phyloP scores from a whole-genome alignment of 2,329 filamentous ascomycete species.

The Pseudocercospora fijiensis region DNA sequence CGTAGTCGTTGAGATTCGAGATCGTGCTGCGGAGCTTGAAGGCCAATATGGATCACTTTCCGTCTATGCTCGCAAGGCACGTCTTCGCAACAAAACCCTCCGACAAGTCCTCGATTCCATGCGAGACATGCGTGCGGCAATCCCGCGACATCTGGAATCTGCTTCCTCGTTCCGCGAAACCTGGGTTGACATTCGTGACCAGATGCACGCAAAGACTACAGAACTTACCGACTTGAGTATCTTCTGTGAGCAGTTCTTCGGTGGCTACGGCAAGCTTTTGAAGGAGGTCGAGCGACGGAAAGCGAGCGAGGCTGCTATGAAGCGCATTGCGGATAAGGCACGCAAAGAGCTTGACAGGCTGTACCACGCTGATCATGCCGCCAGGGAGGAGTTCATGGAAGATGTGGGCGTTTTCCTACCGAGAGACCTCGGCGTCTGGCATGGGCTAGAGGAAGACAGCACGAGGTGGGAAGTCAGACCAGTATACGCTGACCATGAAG shows the following conservation, averaged over 20 bases:
- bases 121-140: conserved; percentile 64
- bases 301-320: conserved; percentile 70
- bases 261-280: conserved; percentile 79
- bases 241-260: conserved; percentile 86
- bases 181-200: conserved; percentile 73
- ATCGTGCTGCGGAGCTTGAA: conserved; percentile 76
- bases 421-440: conserved; percentile 32
- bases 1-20: conserved; percentile 66
- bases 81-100: conserved; percentile 57
- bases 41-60: conserved; percentile 63
- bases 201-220: conserved; percentile 65
- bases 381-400: conserved; percentile 74
- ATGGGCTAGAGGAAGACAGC: conserved; percentile 28
- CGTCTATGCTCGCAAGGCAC: conserved; percentile 60
- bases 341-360: conserved; percentile 73
- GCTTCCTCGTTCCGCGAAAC: conserved; percentile 61
- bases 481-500: conserved; percentile 11
- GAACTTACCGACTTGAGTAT: conserved; percentile 74
- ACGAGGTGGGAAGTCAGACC: conserved; percentile 30
- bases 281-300: conserved; percentile 78
- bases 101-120: conserved; percentile 65
- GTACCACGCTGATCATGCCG: conserved; percentile 63
- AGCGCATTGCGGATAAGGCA: conserved; percentile 73
- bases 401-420: conserved; percentile 86
- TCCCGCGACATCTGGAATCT: conserved; percentile 65